phyloP scores from a whole-genome alignment of 176 grass and related monocot genomes.

The Lolium rigidum region DNA sequence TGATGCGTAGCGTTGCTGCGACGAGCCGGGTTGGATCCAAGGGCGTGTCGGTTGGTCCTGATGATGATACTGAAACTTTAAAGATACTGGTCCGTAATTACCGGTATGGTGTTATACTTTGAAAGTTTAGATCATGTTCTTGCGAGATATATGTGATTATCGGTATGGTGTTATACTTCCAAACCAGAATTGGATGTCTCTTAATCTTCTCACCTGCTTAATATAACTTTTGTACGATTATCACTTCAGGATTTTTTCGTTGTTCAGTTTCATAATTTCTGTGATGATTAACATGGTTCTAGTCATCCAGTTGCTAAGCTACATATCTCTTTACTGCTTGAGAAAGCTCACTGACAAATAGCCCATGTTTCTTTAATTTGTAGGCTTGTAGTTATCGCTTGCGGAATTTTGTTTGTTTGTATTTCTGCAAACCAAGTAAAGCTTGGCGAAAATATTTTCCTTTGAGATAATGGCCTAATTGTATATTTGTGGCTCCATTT shows the following conservation, averaged over 20 bases:
- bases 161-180: neutral
- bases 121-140: too few species aligned
- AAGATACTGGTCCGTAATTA: too few species aligned
- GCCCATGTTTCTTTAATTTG: neutral
- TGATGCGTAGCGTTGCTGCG: too few species aligned
- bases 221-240: too few species aligned
- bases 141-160: too few species aligned
- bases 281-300: neutral
- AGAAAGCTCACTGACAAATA: neutral
- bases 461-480: neutral
- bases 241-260: too few species aligned
- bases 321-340: neutral
- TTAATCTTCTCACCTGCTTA: too few species aligned
- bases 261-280: neutral
- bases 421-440: neutral
- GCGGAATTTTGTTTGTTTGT: neutral
- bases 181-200: neutral
- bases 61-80: too few species aligned
- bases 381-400: neutral
- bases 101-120: too few species aligned
- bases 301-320: neutral
- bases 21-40: too few species aligned
- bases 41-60: too few species aligned
- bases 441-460: neutral
- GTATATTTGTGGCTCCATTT: neutral